Conservation (phyloP, 225 moss, liverwort and hornwort genomes). For the Pseudisothecium myosuroides region DNA sequence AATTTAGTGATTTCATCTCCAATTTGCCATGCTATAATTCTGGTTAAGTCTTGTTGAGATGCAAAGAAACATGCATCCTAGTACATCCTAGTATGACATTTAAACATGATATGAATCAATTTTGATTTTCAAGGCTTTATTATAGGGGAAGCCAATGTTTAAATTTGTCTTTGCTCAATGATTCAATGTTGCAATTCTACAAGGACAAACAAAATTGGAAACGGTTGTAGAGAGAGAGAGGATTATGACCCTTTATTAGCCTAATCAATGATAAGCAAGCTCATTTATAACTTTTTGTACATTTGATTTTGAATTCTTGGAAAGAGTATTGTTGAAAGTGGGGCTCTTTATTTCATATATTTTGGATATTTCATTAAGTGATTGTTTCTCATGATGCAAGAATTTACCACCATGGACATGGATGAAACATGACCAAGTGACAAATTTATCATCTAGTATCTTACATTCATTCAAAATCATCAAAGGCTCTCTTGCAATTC, state of each 20-base stretch:
- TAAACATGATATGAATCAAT: not conserved
- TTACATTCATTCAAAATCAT: too few species aligned
- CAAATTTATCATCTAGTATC: too few species aligned
- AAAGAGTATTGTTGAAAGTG: rapidly evolving
- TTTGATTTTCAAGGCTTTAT: not conserved
- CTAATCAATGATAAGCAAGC: rapidly evolving
- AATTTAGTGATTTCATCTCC: too few species aligned
- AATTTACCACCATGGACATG: not conserved
- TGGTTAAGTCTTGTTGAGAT: not conserved
- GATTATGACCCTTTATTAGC: not conserved
- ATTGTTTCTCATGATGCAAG: not conserved
- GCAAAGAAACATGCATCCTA: rapidly evolving
- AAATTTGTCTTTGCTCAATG: not conserved
- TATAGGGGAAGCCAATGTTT: rapidly evolving
- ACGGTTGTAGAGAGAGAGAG: too few species aligned
- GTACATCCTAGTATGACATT: not conserved
- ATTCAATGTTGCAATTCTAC: not conserved
- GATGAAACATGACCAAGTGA: not conserved
- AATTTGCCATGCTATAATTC: not conserved
- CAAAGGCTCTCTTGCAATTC: too few species aligned
- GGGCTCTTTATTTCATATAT: not conserved
- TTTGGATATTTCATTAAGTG: not conserved
- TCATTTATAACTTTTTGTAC: not conserved
- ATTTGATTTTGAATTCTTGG: not conserved
- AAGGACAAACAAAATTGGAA: not conserved